phyloP scores from a whole-genome alignment of 306 rosid species.

The Corylus avellana region DNA sequence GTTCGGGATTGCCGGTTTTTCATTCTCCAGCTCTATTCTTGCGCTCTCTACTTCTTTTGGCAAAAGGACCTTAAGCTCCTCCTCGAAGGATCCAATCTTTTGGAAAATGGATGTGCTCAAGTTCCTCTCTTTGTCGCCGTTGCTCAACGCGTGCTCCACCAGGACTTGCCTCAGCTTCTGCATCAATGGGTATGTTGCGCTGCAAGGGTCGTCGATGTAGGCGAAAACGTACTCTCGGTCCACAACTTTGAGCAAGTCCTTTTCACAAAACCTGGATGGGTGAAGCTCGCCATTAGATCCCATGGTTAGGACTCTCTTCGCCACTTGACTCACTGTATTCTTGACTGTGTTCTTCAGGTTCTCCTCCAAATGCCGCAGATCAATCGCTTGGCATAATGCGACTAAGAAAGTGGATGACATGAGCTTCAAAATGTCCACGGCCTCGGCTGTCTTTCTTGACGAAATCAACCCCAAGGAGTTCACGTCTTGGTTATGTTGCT shows the following conservation, averaged over 20 bases:
- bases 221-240: constrained; percentile 70
- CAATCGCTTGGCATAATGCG: constrained; percentile 87
- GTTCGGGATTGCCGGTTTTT: constrained; percentile 53
- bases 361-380: constrained; percentile 82
- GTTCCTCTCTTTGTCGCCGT: constrained; percentile 59
- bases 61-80: constrained; percentile 58
- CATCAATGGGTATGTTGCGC: constrained; percentile 72
- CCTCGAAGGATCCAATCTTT: constrained; percentile 76
- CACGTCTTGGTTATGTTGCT: constrained; percentile 94
- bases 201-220: constrained; percentile 78
- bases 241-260: constrained; percentile 69
- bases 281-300: constrained; percentile 78
- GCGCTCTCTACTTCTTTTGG: constrained; percentile 77
- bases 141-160: constrained; percentile 77
- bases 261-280: constrained; percentile 78
- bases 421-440: constrained; percentile 71
- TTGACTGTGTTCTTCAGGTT: constrained; percentile 63
- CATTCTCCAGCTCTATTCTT: constrained; percentile 59
- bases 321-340: constrained; percentile 62
- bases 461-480: constrained; percentile 88
- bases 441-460: constrained; percentile 75
- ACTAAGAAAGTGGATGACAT: constrained; percentile 88
- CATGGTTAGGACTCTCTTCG: constrained; percentile 59
- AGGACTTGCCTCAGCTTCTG: constrained; percentile 74
- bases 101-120: constrained; percentile 67